Evolutionary conservation across 495 filamentous ascomycete species (phyloP).

Genomic region (Hyphodiscus hymeniophilus): DNA sequence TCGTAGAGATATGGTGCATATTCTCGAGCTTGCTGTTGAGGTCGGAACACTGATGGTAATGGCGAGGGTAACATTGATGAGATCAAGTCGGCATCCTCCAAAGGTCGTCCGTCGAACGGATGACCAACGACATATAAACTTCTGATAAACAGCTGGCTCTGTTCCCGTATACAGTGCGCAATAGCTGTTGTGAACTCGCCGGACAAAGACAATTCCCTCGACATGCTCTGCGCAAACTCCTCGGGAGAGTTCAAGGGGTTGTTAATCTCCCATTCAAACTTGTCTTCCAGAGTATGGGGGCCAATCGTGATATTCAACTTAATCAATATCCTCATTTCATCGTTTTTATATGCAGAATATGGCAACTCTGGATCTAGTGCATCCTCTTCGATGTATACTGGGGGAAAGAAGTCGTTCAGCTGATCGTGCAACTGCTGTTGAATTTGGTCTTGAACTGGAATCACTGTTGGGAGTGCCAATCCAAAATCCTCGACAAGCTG

Average conservation of each 20-base stretch:
- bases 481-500: conserved; percentile 89
- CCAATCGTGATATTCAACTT: conserved; percentile 98
- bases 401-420: conserved; percentile 85
- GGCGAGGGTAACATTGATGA: conserved; percentile 82
- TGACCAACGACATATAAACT: conserved; percentile 90
- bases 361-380: conserved; percentile 83
- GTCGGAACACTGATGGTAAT: conserved; percentile 72
- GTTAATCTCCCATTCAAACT: conserved; percentile 99
- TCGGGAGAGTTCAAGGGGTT: conserved; percentile 88
- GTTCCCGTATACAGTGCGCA: conserved; percentile 93
- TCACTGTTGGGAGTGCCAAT: conserved; percentile 54
- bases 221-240: conserved; percentile 84
- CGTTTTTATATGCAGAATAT: conserved; percentile 92
- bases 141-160: conserved; percentile 86
- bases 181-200: conserved; percentile 97
- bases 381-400: conserved; percentile 82
- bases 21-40: conserved; percentile 84
- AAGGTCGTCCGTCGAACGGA: conserved; percentile 86
- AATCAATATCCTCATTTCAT: conserved; percentile 93
- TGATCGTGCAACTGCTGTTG: conserved; percentile 79
- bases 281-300: conserved; percentile 86
- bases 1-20: conserved; percentile 91
- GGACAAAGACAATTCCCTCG: conserved; percentile 80
- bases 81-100: conserved; percentile 84
- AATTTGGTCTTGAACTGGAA: conserved; percentile 69